Base-by-base conservation (phyloP, 139 green algal species). In the Tetradesmus lagerheimii region DNA sequence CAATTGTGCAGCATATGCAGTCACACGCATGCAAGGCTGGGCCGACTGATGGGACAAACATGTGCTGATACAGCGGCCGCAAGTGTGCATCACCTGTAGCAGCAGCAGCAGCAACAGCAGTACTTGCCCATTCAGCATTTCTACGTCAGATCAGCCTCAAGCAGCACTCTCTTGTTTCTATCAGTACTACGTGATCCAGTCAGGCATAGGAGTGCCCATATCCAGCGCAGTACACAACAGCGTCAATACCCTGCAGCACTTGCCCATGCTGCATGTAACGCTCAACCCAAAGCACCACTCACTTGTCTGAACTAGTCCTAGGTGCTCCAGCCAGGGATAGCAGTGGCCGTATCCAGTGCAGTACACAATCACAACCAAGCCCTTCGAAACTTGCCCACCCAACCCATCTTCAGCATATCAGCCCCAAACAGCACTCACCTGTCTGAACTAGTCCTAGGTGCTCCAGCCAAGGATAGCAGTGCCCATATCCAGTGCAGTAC, bases 401-500 rank as follows among this genome's bases (percentile, higher is more conserved):
- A n/a, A n/a, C n/a, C n/a, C n/a, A n/a, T n/a, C n/a, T 9, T n/a
- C 1, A 8, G 74, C 34, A 41, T 43, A 25, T 38, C 34, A 27
- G 29, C 9, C 15, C 0, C 74, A 39, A 80, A 92, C 87, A 3
- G 95, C 83, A 29, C 39, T 87, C 16, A 94, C 86, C 2, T 83
- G 39, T 39, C 53, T 86, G 1, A 0, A 96, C 35, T 1, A 93
- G 45, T 35, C 80, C 89, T 5, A 64, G 41, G 38, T 83, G 83
- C 18, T 94, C 38, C 81, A 97, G 76, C 64, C 95, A 96, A 2
- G 90, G 93, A 80, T 95, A 95, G 16, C 18, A 71, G 80, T 95
- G 94, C 74, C 92, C 38, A 76, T 96, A 96, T 18, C 94, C 93
- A 9, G 93, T 96, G 92, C 92, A 94, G 74, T 94, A 95, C 14